Evolutionary conservation across 129 eudicot genomes (phyloP).

Genomic region (Escallonia herrerae): DNA sequence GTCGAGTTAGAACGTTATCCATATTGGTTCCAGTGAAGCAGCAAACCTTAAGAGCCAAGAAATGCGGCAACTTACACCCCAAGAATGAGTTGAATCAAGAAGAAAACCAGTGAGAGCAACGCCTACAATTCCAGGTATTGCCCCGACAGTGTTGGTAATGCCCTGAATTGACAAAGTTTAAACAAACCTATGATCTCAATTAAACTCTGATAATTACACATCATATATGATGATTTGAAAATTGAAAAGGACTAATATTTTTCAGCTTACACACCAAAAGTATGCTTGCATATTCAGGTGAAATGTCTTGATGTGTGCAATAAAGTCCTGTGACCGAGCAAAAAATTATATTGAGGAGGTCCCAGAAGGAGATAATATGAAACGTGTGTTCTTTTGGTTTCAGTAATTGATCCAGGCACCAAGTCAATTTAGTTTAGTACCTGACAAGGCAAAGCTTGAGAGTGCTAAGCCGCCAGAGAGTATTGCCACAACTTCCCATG

Average conservation of each 20-base stretch:
- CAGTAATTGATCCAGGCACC: not conserved
- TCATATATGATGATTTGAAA: too few relatives aligned
- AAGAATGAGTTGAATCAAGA: conserved; percentile 94
- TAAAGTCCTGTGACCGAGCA: conserved; percentile 66
- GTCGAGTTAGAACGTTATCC: not conserved
- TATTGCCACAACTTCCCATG: conserved; percentile 77
- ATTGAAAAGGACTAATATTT: not conserved
- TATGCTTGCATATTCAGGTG: conserved; percentile 94
- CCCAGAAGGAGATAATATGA: not conserved
- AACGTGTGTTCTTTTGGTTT: not conserved
- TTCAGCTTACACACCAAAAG: conserved; percentile 60
- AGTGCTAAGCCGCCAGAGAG: conserved; percentile 88
- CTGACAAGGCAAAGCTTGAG: conserved; percentile 94
- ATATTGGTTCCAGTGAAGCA: not conserved
- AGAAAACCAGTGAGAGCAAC: conserved; percentile 94
- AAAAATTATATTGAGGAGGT: conserved; percentile 4
- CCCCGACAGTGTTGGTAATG: conserved; percentile 88
- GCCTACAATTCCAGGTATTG: conserved; percentile 94
- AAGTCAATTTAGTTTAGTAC: conserved; percentile 16
- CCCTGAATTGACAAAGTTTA: conserved; percentile 40
- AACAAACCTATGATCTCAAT: not conserved
- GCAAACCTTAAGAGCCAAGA: not conserved
- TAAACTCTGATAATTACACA: conserved; percentile 1
- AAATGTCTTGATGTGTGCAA: conserved; percentile 97
- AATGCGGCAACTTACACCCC: conserved; percentile 59